A percentile compares a stretch with the other conserved stretches of the same genome.
These are phyloP conservation scores for Furculomyces boomerangus DNA, from an alignment of 371 early-diverging fungal genomes.

Conservation along the genomic window DNA sequence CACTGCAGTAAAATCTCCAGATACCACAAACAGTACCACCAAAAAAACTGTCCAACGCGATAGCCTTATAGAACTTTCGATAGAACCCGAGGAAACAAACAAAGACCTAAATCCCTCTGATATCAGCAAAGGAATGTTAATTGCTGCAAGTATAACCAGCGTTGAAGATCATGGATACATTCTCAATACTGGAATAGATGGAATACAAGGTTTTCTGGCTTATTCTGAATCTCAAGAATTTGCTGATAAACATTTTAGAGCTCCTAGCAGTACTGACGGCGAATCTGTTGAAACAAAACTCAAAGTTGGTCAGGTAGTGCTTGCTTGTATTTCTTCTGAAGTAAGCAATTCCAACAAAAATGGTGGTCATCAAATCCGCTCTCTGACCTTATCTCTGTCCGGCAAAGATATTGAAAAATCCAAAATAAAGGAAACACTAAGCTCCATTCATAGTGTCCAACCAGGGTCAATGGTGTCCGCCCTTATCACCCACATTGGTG, in stretches of 20 bases:
- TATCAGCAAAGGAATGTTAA: conserved; percentile 23
- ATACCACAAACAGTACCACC: conserved; percentile 5
- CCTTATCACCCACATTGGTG: conserved; percentile 15
- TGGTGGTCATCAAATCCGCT: not conserved
- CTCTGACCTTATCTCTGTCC: conserved; percentile 5
- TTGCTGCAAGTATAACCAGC: conserved; percentile 27
- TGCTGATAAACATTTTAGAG: conserved; percentile 11
- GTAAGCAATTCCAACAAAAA: not conserved
- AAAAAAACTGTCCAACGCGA: not conserved
- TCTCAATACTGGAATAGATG: conserved; percentile 17
- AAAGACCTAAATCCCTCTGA: conserved; percentile 19
- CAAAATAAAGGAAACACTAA: conserved; percentile 12
- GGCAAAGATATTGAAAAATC: conserved; percentile 7
- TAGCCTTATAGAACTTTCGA: conserved; percentile 27
- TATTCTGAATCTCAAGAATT: conserved; percentile 6
- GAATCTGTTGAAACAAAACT: conserved; percentile 7
- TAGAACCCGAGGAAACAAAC: conserved; percentile 31
- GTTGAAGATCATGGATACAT: conserved; percentile 46
- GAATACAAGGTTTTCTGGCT: conserved; percentile 12
- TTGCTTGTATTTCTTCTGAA: conserved; percentile 11
- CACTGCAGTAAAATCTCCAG: conserved; percentile 5
- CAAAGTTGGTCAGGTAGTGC: conserved; percentile 17
- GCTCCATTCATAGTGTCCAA: conserved; percentile 19
- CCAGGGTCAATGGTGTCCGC: conserved; percentile 21
- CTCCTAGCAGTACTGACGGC: conserved; percentile 1